Percentiles rank a stretch among this genome's conserved stretches.
These are phyloP conservation scores for Cystobasidium tubakii DNA, from an alignment of 768 basidiomycete genomes.

Conservation along the genomic window DNA sequence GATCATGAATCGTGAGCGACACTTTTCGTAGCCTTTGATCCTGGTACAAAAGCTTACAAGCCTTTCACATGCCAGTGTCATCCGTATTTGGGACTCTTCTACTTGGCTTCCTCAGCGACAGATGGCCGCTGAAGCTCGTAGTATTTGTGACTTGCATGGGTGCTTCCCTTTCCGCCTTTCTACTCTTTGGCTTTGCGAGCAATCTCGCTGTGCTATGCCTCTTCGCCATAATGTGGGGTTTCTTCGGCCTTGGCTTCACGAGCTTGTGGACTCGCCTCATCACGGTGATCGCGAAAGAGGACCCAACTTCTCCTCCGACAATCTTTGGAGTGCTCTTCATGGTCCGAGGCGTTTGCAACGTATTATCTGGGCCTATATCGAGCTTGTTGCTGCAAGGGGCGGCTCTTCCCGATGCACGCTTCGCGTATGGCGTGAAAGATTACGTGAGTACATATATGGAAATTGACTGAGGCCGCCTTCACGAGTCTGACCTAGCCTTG, in stretches of 20 bases:
- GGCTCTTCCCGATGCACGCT: conserved; percentile 3
- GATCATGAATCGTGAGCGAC: conserved; percentile 3
- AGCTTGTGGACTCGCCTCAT: conserved; percentile 28
- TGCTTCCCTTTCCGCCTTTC: conserved; percentile 7
- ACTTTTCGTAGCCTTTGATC: not conserved
- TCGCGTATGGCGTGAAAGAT: conserved; percentile 18
- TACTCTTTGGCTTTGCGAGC: conserved; percentile 18
- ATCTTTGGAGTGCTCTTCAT: conserved; percentile 17
- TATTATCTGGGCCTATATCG: conserved; percentile 11
- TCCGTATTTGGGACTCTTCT: not conserved
- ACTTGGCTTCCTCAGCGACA: conserved; percentile 21
- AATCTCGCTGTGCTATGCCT: conserved; percentile 2
- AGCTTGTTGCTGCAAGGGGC: conserved; percentile 5
- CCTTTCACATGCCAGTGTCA: conserved; percentile 1
- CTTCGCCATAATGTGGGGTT: conserved; percentile 18
- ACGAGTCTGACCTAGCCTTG: not conserved
- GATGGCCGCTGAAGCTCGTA: conserved; percentile 12
- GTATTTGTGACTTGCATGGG: conserved; percentile 13
- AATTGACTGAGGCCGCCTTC: no score
- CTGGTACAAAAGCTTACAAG: not conserved
- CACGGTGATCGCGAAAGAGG: not conserved
- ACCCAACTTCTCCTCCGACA: conserved; percentile 5
- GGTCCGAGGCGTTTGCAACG: conserved; percentile 8
- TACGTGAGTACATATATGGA: conserved; percentile 25
- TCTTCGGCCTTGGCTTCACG: conserved; percentile 26